phyloP scores from a whole-genome alignment of 495 filamentous ascomycete genomes.

The Hypoxylon fragiforme region DNA sequence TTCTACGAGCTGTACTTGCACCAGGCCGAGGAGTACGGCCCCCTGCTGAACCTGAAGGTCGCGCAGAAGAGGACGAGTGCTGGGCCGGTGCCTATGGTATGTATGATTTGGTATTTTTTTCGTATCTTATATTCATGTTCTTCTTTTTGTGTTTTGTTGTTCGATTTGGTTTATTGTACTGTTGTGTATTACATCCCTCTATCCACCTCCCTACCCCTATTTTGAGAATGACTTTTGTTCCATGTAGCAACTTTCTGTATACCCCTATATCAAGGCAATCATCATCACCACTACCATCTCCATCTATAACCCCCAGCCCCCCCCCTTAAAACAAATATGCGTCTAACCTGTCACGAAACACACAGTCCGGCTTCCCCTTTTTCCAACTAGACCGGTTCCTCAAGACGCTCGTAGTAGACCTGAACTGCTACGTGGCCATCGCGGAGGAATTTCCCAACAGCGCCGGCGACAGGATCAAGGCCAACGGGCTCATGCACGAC shows the following conservation, averaged over 20 bases:
- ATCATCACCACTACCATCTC: too few species aligned
- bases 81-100: conserved; percentile 79
- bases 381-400: conserved; percentile 89
- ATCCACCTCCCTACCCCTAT: too few species aligned
- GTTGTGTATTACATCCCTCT: too few species aligned
- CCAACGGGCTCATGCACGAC: conserved; percentile 78
- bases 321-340: neutral
- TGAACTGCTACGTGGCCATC: conserved; percentile 88
- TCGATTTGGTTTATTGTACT: too few species aligned
- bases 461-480: conserved; percentile 64
- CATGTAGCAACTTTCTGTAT: too few species aligned
- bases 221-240: too few species aligned
- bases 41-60: conserved; percentile 85
- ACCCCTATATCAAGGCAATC: too few species aligned
- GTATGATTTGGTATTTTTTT: too few species aligned
- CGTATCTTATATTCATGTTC: too few species aligned
- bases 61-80: conserved; percentile 74
- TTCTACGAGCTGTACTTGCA: conserved; percentile 99
- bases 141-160: too few species aligned
- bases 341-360: too few species aligned
- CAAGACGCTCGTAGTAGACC: conserved; percentile 88
- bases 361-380: conserved; percentile 90
- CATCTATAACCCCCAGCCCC: too few species aligned
- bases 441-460: conserved; percentile 85
- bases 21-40: conserved; percentile 85